Conservation (phyloP, 441 rosid species). For the Breynia disticha region DNA sequence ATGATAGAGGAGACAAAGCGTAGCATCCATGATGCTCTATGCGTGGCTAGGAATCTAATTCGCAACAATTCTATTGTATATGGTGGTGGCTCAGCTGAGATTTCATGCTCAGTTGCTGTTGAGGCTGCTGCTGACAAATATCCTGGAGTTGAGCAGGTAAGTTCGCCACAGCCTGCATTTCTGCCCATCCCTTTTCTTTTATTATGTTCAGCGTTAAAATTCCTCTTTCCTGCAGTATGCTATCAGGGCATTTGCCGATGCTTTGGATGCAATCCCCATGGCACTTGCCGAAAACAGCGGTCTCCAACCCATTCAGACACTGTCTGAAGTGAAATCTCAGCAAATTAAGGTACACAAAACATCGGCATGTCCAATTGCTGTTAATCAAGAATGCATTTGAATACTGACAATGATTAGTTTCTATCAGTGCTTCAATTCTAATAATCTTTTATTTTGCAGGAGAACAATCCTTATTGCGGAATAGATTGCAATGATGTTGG, state of each 20-base stretch:
- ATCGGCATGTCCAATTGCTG: neutral
- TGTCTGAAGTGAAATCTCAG: conserved; percentile 89
- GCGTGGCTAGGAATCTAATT: conserved; percentile 92
- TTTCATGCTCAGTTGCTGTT: conserved; percentile 82
- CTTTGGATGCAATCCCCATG: conserved; percentile 80
- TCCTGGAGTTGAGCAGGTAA: conserved; percentile 92
- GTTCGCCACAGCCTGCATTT: neutral
- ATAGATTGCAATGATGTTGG: conserved; percentile 95
- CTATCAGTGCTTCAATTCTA: neutral
- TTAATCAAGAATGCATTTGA: neutral
- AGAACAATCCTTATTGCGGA: conserved; percentile 69
- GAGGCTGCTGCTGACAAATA: conserved; percentile 81
- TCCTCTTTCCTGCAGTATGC: conserved; percentile 58
- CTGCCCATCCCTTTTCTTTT: neutral
- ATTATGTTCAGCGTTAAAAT: neutral
- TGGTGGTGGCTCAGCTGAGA: conserved; percentile 97
- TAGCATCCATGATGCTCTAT: conserved; percentile 90
- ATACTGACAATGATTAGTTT: neutral
- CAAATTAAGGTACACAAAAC: conserved; percentile 58
- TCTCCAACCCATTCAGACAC: conserved; percentile 85
- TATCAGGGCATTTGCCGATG: conserved; percentile 89
- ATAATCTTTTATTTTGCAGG: conserved; percentile 33
- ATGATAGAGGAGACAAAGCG: conserved; percentile 98
- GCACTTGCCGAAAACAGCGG: conserved; percentile 98
- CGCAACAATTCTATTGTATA: conserved; percentile 89